A percentile compares a stretch with the other conserved stretches of the same genome.
These are phyloP conservation scores for Aspergillus texensis DNA, from an alignment of 2,329 filamentous ascomycete species.

Conservation along the genomic window DNA sequence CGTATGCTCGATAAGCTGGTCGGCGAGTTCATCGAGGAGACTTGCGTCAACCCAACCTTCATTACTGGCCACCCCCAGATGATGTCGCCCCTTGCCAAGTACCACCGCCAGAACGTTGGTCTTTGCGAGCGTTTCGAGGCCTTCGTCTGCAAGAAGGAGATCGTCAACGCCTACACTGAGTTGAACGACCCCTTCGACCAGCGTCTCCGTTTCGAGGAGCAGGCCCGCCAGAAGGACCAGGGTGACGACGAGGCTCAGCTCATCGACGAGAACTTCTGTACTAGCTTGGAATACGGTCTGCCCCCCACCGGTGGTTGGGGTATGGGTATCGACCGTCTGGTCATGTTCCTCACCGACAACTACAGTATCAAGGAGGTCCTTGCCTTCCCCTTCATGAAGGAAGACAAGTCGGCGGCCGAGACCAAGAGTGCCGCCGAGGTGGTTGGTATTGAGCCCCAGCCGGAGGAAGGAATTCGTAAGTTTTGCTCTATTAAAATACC, in stretches of 20 bases:
- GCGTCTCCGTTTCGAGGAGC: slow-evolving; percentile 88
- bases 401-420: slow-evolving; percentile 61
- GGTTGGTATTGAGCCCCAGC: slow-evolving; percentile 59
- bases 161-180: slow-evolving; percentile 96
- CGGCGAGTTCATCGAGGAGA: slow-evolving; percentile 93
- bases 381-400: slow-evolving; percentile 98
- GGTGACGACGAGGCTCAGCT: slow-evolving; percentile 97
- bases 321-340: slow-evolving; percentile 90
- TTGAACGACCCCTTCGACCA: slow-evolving; percentile 97
- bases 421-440: slow-evolving; percentile 63
- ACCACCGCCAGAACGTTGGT: slow-evolving; percentile 77
- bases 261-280: slow-evolving; percentile 94
- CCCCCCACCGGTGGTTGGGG: slow-evolving; percentile 96
- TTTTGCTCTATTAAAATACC: slow-evolving; percentile 6
- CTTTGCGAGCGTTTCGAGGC: slow-evolving; percentile 97
- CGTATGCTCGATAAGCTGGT: slow-evolving; percentile 96
- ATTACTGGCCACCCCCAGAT: slow-evolving; percentile 81
- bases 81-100: slow-evolving; percentile 97
- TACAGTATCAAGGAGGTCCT: slow-evolving; percentile 96
- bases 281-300: slow-evolving; percentile 83
- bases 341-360: slow-evolving; percentile 95
- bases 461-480: slow-evolving; percentile 63
- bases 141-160: slow-evolving; percentile 97
- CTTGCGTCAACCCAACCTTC: slow-evolving; percentile 90
- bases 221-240: slow-evolving; percentile 91